These are phyloP conservation scores for Agrostemma githago DNA, from an alignment of 148 eudicot species.

Conservation along the genomic window DNA sequence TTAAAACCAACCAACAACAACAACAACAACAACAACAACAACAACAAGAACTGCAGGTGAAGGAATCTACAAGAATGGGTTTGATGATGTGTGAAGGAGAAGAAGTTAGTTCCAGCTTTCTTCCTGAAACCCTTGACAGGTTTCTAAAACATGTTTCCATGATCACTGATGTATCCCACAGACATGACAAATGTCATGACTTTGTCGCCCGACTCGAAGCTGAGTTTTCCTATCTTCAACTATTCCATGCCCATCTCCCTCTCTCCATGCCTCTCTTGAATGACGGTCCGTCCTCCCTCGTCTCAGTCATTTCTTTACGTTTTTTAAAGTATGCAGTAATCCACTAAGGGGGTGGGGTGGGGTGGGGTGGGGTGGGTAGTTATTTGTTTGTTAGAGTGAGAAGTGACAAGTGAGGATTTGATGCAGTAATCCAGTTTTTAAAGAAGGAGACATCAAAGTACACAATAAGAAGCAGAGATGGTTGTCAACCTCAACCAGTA, in stretches of 20 bases:
- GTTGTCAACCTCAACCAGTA: conserved; percentile 47
- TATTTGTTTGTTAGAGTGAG: neutral
- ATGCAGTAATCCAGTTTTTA: conserved; percentile 51
- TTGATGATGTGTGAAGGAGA: conserved; percentile 27
- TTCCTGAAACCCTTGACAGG: conserved; percentile 33
- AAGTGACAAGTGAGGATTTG: neutral
- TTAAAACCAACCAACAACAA: neutral
- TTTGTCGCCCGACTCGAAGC: conserved; percentile 44
- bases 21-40: neutral
- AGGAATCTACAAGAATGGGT: conserved; percentile 28
- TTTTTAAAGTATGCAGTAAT: too few relatives aligned
- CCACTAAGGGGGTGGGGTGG: too few relatives aligned
- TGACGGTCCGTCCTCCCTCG: conserved; percentile 40
- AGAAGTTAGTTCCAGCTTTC: conserved; percentile 41
- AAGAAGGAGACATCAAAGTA: conserved; percentile 43
- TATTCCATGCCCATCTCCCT: conserved; percentile 69
- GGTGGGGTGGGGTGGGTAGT: too few relatives aligned
- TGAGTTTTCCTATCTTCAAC: conserved; percentile 58
- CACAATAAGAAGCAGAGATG: conserved; percentile 32
- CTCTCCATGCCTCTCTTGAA: conserved; percentile 57
- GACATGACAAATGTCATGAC: conserved; percentile 36
- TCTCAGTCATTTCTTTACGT: neutral
- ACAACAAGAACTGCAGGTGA: too few relatives aligned
- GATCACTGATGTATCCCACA: conserved; percentile 35
- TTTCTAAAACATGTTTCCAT: conserved; percentile 33